Conservation (phyloP, 192 early-diverging fungal species). For the Coemansia sp. region DNA sequence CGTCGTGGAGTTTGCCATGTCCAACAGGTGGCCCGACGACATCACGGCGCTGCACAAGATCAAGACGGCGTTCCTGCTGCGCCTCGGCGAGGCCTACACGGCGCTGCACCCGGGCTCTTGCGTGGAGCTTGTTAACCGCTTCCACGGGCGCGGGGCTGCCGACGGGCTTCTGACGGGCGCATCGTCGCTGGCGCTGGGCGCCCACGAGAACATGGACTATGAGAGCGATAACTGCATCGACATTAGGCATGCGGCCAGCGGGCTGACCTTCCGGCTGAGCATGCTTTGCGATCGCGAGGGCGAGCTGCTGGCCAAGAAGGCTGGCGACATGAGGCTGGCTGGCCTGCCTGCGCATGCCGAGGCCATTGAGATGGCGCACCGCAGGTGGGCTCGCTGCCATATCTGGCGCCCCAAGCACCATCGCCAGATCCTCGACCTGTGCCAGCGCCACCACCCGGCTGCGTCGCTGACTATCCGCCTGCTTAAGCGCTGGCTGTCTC, state of each 20-base stretch:
- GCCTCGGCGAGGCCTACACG: slow-evolving; percentile 62
- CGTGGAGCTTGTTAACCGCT: slow-evolving; percentile 44
- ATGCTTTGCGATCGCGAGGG: slow-evolving; percentile 73
- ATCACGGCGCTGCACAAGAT: slow-evolving; percentile 82
- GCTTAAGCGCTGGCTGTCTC: slow-evolving; percentile 84
- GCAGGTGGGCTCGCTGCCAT: slow-evolving; percentile 30
- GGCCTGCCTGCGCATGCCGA: slow-evolving; percentile 50
- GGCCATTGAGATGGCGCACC: slow-evolving; percentile 43
- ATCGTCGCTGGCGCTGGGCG: slow-evolving; percentile 1
- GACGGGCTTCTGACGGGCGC: slow-evolving; percentile 52
- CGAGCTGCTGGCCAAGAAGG: slow-evolving; percentile 57
- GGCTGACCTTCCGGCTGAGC: slow-evolving; percentile 79
- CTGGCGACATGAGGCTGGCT: slow-evolving; percentile 30
- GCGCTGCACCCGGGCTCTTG: slow-evolving; percentile 37
- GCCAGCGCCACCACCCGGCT: slow-evolving; percentile 66
- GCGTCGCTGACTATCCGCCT: slow-evolving; percentile 80
- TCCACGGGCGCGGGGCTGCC: slow-evolving; percentile 54
- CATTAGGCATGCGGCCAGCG: slow-evolving; percentile 59
- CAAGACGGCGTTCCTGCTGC: slow-evolving; percentile 84
- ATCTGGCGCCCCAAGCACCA: slow-evolving; percentile 38
- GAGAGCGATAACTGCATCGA: slow-evolving; percentile 62
- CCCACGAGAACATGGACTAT: slow-evolving; percentile 27
- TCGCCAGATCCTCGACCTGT: slow-evolving; percentile 68
- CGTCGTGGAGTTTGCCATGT: slow-evolving; percentile 78
- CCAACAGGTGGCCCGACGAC: slow-evolving; percentile 88